Evolutionary conservation across 805 yeast species (phyloP).

Genomic region (Zygosaccharomyces kombuchaensis): DNA sequence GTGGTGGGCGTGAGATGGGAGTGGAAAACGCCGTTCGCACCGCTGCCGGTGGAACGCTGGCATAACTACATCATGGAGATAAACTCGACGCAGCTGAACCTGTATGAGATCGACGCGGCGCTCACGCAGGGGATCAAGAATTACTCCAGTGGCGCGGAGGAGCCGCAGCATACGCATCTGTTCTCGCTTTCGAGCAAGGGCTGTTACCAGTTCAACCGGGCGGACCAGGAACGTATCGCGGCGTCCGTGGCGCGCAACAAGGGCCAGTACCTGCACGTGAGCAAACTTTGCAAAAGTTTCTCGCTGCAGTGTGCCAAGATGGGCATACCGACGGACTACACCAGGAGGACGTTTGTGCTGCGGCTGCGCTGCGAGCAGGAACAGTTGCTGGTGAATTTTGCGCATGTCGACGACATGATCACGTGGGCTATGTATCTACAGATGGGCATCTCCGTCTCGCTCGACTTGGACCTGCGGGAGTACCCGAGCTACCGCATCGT

Average conservation of each 20-base stretch:
- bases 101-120: conserved; percentile 46
- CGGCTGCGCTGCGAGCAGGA: conserved; percentile 79
- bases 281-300: conserved; percentile 53
- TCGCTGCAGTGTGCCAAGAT: conserved; percentile 79
- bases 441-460: conserved; percentile 72
- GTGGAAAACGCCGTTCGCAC: conserved; percentile 73
- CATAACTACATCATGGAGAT: conserved; percentile 60
- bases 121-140: conserved; percentile 31
- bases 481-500: conserved; percentile 75
- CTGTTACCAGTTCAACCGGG: conserved; percentile 26
- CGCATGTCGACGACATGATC: conserved; percentile 60
- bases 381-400: conserved; percentile 68
- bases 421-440: conserved; percentile 73
- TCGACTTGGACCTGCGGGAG: conserved; percentile 68
- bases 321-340: conserved; percentile 84
- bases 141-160: conserved; percentile 25
- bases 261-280: conserved; percentile 29
- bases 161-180: conserved; percentile 12
- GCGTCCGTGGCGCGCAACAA: conserved; percentile 19
- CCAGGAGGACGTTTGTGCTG: conserved; percentile 61
- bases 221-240: conserved; percentile 27
- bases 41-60: conserved; percentile 69
- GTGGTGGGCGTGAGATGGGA: conserved; percentile 63
- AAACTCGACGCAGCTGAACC: conserved; percentile 80
- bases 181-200: conserved; percentile 15